Base-by-base conservation (phyloP, 2,329 filamentous ascomycete species). In the Immersiporthe knoxdaviesiana region DNA sequence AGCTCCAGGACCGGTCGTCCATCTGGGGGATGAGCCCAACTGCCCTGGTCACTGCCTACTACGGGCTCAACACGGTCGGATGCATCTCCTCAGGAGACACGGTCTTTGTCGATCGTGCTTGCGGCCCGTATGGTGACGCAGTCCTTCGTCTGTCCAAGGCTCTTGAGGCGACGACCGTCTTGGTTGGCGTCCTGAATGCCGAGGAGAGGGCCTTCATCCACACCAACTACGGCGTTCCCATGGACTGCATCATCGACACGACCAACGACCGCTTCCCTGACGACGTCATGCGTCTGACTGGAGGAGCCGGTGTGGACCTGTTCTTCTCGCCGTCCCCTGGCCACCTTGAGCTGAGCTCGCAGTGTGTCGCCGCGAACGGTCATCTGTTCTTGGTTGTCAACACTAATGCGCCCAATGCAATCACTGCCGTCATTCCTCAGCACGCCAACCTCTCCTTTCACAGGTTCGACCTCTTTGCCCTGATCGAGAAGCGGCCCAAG, bases 311-410 rank as follows among this genome's bases (percentile, higher is more conserved):
- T 14, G 79, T 84, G 1, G 81, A 86, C 59, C 69, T 84, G 3
- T 76, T 85, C 1, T 84, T 84, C 65, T 84, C 85, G 71, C 78
- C 84, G 0, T 81, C 83, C 0, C 79, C 79, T 62, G 73, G 77
- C 11, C 72, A 79, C 47, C 65, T 78, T 4, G 76, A 78, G 2
- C 68, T 74, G 3, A 79, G 76, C 67, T 72, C 77, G 18, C 73
- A 76, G 52, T 82, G 80, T 56, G 76, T 83, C 32, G 68, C 72
- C 41, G 74, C 74, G 10, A 67, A 67, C 18, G 70, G 70, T 3
- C 64, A 69, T 50, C 63, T 71, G 8, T 71, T 71, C 21, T 39
- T 71, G 6, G 30, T 69, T 27, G 37, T 67, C 4, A 54, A 67
- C 61, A 65, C 60, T 39, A 67, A 69, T 5, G 59, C 30, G 12